Base-by-base conservation (phyloP, 164 flowering plant species). In the Cinnamomum chago region DNA sequence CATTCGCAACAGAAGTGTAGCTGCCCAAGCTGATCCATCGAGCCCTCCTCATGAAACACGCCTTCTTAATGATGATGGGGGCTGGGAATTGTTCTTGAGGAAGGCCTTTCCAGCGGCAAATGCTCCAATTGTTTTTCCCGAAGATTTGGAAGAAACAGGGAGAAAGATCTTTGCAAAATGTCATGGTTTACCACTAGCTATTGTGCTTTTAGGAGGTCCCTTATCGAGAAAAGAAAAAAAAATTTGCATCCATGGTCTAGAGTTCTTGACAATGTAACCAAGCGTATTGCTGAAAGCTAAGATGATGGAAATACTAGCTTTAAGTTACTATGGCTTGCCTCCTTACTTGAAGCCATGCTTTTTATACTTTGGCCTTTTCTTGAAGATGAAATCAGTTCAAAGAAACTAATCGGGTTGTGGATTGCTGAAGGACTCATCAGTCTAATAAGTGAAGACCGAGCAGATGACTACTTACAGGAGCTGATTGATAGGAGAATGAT, bases 161-260 rank as follows among this genome's bases (percentile, higher is more conserved):
- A 64, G 25, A 23, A 17, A 25, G 67, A 14, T 23, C 23, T 2
- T 40, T 9, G 28, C 13, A 11, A 58, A 76, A 79, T 68, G 89
- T 83, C 71, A 79, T 82, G 60, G 86, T 87, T 4, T 76, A 73
- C 28, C 84, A 82, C 71, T 88, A 47, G 87, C 90, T 20, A 80
- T 84, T 76, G 84, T 80, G 73, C 86, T 85, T 11, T 77, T 87
- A 5, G 91, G 84, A 64, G 86, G 91, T n/a, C 68, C 86, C 7
- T 76, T 88, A 80, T 78, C 81, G n/a, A n/a, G n/a, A n/a, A n/a
- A n/a, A n/a, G n/a, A n/a, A n/a, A n/a, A n/a, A n/a, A n/a, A n/a
- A n/a, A n/a, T n/a, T n/a, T n/a, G n/a, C n/a, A n/a, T n/a, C n/a
- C n/a, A n/a, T 86, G 90, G 90, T 73, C 55, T 75, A 65, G 84